Evolutionary conservation across 2,329 filamentous ascomycete species (phyloP), one percentile per base, ranked within the genome.

Genomic region (Trichoderma arundinaceum): DNA sequence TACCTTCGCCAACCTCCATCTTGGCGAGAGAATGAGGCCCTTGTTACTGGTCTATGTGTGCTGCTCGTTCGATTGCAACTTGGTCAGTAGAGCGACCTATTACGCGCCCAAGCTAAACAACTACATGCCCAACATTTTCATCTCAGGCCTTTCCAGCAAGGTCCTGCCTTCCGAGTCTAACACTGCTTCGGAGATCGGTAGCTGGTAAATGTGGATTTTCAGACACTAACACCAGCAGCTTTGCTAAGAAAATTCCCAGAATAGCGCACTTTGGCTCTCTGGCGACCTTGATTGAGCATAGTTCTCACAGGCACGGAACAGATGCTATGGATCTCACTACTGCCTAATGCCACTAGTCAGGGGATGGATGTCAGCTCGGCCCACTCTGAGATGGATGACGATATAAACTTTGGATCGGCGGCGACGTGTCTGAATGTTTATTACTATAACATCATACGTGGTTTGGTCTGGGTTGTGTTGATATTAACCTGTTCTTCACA

Each of bases 281-380:
- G 5, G 4, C 0, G 15, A 22, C n/a, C 4, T 35, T 41, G 7
- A 44, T 43, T 41, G 15, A 57, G 53, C 15, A 15, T 57, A 57
- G 53, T 41, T 32, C 22, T 57, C n/a, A 57, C 53, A 41, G 39
- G 39, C 39, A 10, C 38, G 9, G 15, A 43, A 38, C 19, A 10
- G 7, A 15, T 32, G 52, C 13, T 17, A 56, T 56, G 53, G 53
- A 43, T 32, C 53, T 56, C 13, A 54, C 33, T 2, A 33, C 51
- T 54, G 33, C 35, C 33, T 54, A 54, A 7, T 19, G 17, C 35
- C 22, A 6, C 38, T 57, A 57, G 53, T 57, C 53, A 44, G 53
- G 53, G 53, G 53, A 57, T 43, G 5, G 1, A 32, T 2, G 8
- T 1, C 17, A 57, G 53, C 6, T 41, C 38, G 38, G 53, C 38